These are phyloP conservation scores for Mucor sp. DNA, from an alignment of 371 early-diverging fungal species.

Conservation along the genomic window DNA sequence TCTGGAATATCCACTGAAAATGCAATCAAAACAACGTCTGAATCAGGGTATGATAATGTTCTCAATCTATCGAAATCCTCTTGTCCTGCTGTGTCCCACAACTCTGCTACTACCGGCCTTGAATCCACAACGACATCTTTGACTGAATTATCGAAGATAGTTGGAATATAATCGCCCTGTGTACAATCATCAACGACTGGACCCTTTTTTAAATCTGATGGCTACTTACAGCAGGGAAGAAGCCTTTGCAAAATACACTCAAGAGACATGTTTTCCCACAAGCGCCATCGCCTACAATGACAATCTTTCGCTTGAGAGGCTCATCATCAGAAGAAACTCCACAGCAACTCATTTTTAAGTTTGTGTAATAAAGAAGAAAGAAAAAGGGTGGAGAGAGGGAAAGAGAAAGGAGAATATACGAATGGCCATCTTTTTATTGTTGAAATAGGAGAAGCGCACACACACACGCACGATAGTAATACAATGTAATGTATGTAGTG, in stretches of 20 bases:
- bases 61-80: conserved; percentile 57
- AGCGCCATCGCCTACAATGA: conserved; percentile 74
- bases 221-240: conserved; percentile 54
- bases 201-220: background rate
- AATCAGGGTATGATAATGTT: conserved; percentile 50
- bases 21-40: conserved; percentile 49
- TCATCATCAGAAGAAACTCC: conserved; percentile 14
- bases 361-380: background rate
- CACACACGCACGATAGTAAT: background rate
- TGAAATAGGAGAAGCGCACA: background rate
- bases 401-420: conserved; percentile 1
- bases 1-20: conserved; percentile 51
- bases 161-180: conserved; percentile 48
- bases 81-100: conserved; percentile 90
- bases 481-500: background rate
- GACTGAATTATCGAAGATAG: conserved; percentile 82
- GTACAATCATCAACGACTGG: background rate
- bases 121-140: conserved; percentile 75
- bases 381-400: background rate
- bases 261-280: conserved; percentile 71
- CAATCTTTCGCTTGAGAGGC: conserved; percentile 56
- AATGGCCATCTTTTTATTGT: background rate
- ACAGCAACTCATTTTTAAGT: conserved; percentile 21
- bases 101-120: conserved; percentile 69
- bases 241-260: conserved; percentile 56